Evolutionary conservation across 352 stramenopile species (phyloP).

Genomic region (Chrysophaeum taylorii): DNA sequence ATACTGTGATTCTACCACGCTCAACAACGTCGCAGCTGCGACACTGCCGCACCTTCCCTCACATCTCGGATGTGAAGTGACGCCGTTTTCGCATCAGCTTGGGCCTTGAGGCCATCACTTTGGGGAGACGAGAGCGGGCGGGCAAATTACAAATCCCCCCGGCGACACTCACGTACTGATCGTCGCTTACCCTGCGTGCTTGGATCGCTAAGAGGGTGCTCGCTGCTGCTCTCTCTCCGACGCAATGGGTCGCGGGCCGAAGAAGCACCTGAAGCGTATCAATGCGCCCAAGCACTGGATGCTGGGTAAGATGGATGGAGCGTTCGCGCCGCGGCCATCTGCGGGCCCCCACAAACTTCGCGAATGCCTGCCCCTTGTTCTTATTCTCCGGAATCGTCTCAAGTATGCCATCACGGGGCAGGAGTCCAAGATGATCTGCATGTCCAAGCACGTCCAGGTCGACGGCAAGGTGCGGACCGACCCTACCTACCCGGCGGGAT

Average conservation of each 20-base stretch:
- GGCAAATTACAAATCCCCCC: too few species aligned
- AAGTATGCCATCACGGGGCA: slow-evolving; percentile 98
- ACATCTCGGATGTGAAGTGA: too few species aligned
- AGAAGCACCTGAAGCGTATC: slow-evolving; percentile 85
- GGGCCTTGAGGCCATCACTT: too few species aligned
- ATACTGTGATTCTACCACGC: too few species aligned
- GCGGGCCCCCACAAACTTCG: slow-evolving; percentile 94
- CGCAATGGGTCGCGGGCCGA: slow-evolving; percentile 67
- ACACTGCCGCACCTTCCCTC: too few species aligned
- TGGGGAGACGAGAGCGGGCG: too few species aligned
- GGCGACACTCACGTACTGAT: too few species aligned
- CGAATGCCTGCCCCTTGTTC: slow-evolving; percentile 92
- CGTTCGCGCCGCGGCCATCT: slow-evolving; percentile 78
- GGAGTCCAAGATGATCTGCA: slow-evolving; percentile 97
- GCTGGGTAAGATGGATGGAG: slow-evolving; percentile 70
- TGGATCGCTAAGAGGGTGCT: too few species aligned
- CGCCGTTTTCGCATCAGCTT: too few species aligned
- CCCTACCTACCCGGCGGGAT: slow-evolving; percentile 92
- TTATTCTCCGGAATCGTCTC: slow-evolving; percentile 96
- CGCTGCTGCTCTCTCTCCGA: too few species aligned
- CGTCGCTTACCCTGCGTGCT: too few species aligned
- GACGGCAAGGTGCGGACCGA: slow-evolving; percentile 91
- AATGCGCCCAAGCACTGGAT: slow-evolving; percentile 81
- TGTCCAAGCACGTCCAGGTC: slow-evolving; percentile 97
- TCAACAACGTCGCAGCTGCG: too few species aligned